phyloP scores from a whole-genome alignment of 2,329 filamentous ascomycete species.

The Incumbomyces lentus region DNA sequence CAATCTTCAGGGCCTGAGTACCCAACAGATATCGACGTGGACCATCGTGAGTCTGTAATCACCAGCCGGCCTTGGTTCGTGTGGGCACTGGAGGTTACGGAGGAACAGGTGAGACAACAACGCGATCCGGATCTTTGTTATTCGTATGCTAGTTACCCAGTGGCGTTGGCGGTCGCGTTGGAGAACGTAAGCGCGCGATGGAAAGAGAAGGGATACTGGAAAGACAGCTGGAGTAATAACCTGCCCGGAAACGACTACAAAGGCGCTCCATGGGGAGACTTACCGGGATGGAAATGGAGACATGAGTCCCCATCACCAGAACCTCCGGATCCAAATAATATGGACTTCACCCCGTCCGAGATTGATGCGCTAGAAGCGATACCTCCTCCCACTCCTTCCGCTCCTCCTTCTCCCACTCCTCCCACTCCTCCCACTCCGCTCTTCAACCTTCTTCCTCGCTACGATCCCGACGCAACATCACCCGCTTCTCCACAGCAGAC shows the following conservation, averaged over 20 bases:
- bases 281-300: constrained; percentile 8
- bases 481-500: too few relatives aligned
- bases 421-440: too few relatives aligned
- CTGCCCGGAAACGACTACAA: neutral
- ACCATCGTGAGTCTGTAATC: constrained; percentile 5
- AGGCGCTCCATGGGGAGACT: neutral
- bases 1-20: too few relatives aligned
- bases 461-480: too few relatives aligned
- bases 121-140: too few relatives aligned
- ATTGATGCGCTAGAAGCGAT: constrained; percentile 8
- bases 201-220: too few relatives aligned
- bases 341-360: constrained; percentile 9
- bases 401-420: too few relatives aligned
- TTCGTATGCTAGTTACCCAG: too few relatives aligned
- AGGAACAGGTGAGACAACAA: constrained; percentile 1
- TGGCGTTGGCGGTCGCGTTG: too few relatives aligned
- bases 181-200: too few relatives aligned
- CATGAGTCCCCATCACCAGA: constrained; percentile 8
- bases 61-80: constrained; percentile 9
- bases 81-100: constrained; percentile 7
- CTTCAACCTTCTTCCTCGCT: too few relatives aligned
- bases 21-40: neutral
- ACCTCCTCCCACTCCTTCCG: neutral
- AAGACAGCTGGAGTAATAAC: too few relatives aligned
- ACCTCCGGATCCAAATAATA: constrained; percentile 6